Conservation (phyloP, 1,284 basidiomycete species). For the Trichosporon coremiiforme region DNA sequence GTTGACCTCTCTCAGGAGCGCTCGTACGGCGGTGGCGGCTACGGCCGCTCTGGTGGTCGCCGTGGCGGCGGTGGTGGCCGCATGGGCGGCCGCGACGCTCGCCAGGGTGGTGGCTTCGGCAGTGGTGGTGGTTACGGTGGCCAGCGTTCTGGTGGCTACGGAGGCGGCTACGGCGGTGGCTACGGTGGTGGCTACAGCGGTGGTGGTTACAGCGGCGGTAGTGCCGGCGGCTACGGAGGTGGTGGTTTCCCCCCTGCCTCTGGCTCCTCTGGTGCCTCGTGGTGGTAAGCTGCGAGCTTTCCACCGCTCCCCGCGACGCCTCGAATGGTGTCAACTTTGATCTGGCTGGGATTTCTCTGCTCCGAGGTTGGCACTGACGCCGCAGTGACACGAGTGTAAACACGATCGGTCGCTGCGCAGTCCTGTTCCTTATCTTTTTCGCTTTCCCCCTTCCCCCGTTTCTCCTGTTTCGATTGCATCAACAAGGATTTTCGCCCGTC, state of each 20-base stretch:
- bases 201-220: constrained; percentile 59
- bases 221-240: constrained; percentile 62
- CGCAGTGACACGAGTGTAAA: neutral
- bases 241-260: constrained; percentile 51
- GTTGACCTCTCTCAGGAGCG: constrained; percentile 82
- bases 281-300: constrained; percentile 45
- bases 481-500: constrained; percentile 24
- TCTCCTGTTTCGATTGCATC: constrained; percentile 17
- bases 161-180: constrained; percentile 45
- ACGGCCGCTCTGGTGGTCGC: constrained; percentile 60
- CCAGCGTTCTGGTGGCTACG: constrained; percentile 37
- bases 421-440: neutral
- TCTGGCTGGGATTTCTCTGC: neutral
- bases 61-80: constrained; percentile 64
- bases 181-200: constrained; percentile 64
- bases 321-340: constrained; percentile 10
- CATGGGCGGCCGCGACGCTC: constrained; percentile 61
- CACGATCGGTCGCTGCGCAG: constrained; percentile 4
- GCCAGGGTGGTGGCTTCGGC: constrained; percentile 59
- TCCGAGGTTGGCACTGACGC: constrained; percentile 3
- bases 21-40: constrained; percentile 66
- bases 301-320: constrained; percentile 18
- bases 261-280: constrained; percentile 55
- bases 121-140: constrained; percentile 41
- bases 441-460: neutral